Conservation (phyloP, 768 basidiomycete genomes). For the Pleurotus tuoliensis region DNA sequence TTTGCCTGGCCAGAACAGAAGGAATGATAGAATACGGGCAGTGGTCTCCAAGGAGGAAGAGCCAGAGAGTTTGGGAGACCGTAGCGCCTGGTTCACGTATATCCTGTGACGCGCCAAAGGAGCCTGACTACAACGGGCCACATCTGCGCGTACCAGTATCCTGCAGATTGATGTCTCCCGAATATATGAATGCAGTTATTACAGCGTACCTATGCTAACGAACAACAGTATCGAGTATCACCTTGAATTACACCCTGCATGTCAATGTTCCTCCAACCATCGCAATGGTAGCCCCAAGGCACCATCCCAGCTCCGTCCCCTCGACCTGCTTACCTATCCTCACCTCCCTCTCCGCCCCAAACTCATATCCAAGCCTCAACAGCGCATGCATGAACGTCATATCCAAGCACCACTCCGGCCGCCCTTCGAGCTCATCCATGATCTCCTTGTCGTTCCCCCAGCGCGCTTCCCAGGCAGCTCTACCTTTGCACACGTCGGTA, state of each 20-base stretch:
- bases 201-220: no score
- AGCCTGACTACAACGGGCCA: no score
- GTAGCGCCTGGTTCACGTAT: slow-evolving; percentile 48
- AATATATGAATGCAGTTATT: no score
- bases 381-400: slow-evolving; percentile 93
- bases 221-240: no score
- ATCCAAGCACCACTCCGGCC: slow-evolving; percentile 96
- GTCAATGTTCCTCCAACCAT: slow-evolving; percentile 61
- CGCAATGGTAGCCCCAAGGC: slow-evolving; percentile 78
- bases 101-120: not conserved
- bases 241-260: slow-evolving; percentile 36
- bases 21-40: slow-evolving; percentile 36
- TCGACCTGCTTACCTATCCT: slow-evolving; percentile 82
- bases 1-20: slow-evolving; percentile 38
- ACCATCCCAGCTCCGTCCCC: slow-evolving; percentile 94
- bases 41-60: slow-evolving; percentile 30
- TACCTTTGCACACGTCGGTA: slow-evolving; percentile 69
- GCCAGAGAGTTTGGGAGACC: slow-evolving; percentile 39
- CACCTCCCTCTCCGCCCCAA: slow-evolving; percentile 63
- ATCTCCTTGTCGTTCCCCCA: slow-evolving; percentile 32
- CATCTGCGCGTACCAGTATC: no score
- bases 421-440: slow-evolving; percentile 64
- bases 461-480: slow-evolving; percentile 51
- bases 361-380: slow-evolving; percentile 87
- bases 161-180: no score